These are phyloP conservation scores for Cercospora canescens DNA, from an alignment of 2,329 filamentous ascomycete genomes.

Conservation along the genomic window DNA sequence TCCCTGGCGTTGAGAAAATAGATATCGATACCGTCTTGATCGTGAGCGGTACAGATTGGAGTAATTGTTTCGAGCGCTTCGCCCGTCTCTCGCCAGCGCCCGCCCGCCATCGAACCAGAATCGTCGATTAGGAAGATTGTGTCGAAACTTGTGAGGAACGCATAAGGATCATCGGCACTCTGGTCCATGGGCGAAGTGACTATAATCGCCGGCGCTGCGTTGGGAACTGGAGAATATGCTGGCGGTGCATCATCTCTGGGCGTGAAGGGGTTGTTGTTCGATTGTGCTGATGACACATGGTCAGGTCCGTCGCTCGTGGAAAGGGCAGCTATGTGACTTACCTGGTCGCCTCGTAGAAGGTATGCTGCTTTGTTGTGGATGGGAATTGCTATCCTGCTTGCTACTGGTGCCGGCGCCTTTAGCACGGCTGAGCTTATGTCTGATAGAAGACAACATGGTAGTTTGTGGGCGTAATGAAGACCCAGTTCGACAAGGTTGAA, in stretches of 20 bases:
- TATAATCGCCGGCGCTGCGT: constrained; percentile 32
- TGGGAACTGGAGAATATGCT: constrained; percentile 46
- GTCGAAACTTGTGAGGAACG: constrained; percentile 78
- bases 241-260: constrained; percentile 32
- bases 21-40: constrained; percentile 83
- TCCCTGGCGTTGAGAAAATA: constrained; percentile 79
- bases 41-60: constrained; percentile 77
- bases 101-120: constrained; percentile 78
- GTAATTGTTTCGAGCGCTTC: constrained; percentile 71
- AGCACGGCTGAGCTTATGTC: constrained; percentile 25
- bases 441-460: constrained; percentile 26
- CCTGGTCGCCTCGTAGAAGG: constrained; percentile 25
- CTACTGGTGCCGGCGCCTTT: constrained; percentile 14
- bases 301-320: background rate
- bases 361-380: constrained; percentile 24
- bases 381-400: constrained; percentile 15
- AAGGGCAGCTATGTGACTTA: background rate
- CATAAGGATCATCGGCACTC: constrained; percentile 64
- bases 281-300: background rate
- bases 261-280: constrained; percentile 16
- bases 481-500: constrained; percentile 17
- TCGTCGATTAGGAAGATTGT: constrained; percentile 92
- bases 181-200: constrained; percentile 29
- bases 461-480: constrained; percentile 20
- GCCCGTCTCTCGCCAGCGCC: constrained; percentile 73